Base-by-base conservation (phyloP, 2,329 filamentous ascomycete species). In the Cladobotryum mycophilum region DNA sequence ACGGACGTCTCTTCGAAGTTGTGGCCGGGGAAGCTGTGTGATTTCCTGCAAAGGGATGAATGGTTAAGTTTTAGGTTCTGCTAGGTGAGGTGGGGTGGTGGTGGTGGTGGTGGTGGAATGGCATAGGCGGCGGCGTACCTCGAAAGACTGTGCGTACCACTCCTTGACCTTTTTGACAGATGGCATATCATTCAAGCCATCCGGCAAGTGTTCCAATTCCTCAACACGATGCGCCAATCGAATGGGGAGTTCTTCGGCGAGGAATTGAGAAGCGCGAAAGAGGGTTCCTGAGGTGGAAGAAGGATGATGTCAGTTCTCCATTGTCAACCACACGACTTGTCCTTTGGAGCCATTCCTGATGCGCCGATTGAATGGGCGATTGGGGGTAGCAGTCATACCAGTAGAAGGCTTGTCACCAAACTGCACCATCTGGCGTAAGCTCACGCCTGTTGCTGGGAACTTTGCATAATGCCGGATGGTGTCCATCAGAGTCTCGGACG, bases 71-170 rank as follows among this genome's bases (percentile, higher is more conserved):
- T 37, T 12, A 45, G 14, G 47, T 13, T 41, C 43, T n/a, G 34
- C 20, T 20, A 18, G 53, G 51, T 41, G 54, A 35, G 49, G 33
- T 11, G 35, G 43, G 47, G 35, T 13, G 34, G 17, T n/a, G n/a
- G n/a, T n/a, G n/a, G n/a, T n/a, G n/a, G n/a, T n/a, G n/a, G n/a
- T 11, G 35, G 43, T 11, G 35, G 43, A 47, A 36, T 13, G 34
- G 17, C 17, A 48, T 30, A 45, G 13, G 20, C 20, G 49, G 20
- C 20, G 49, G 42, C 80, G 61, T 80, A 96, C 91, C 83, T 99
- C 93, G 65, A 99, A 99, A 47, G 93, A 99, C 74, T 99, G 93
- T 57, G 92, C 93, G 70, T 99, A 99, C 93, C 93, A 99, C 65
- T 97, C 91, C 68, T 91, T 87, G 59, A 99, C 93, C 64, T 86